Evolutionary conservation across 1,139 yeast species (phyloP).

Genomic region (Taphrina populina): DNA sequence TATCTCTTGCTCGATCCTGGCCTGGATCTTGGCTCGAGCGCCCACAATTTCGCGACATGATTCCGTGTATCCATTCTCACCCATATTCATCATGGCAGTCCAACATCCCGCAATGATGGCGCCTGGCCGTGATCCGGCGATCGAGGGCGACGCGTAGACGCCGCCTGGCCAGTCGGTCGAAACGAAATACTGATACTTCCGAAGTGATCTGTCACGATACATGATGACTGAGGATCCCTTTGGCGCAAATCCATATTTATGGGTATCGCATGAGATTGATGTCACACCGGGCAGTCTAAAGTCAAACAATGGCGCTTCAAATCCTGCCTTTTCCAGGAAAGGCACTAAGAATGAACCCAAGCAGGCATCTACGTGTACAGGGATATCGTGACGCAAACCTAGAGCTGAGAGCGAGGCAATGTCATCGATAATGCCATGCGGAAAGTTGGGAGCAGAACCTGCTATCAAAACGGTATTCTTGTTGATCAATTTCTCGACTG

Average conservation of each 20-base stretch:
- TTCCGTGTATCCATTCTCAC: slow-evolving; percentile 71
- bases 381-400: slow-evolving; percentile 65
- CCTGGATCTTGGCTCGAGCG: slow-evolving; percentile 57
- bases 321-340: slow-evolving; percentile 66
- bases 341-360: slow-evolving; percentile 88
- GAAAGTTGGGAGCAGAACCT: slow-evolving; percentile 96
- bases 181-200: slow-evolving; percentile 81
- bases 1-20: slow-evolving; percentile 44
- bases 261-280: slow-evolving; percentile 94
- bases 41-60: slow-evolving; percentile 66
- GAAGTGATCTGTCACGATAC: slow-evolving; percentile 67
- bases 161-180: slow-evolving; percentile 92
- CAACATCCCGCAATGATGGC: slow-evolving; percentile 96
- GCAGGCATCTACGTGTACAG: slow-evolving; percentile 93
- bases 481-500: slow-evolving; percentile 66
- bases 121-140: slow-evolving; percentile 97
- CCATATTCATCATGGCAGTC: slow-evolving; percentile 83
- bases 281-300: slow-evolving; percentile 93
- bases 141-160: slow-evolving; percentile 89
- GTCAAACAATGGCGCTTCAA: slow-evolving; percentile 61
- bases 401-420: slow-evolving; percentile 68
- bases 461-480: slow-evolving; percentile 75
- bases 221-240: slow-evolving; percentile 91
- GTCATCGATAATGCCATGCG: slow-evolving; percentile 93
- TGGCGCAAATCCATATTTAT: slow-evolving; percentile 97